Evolutionary conservation across 768 basidiomycete species (phyloP).

Genomic region (Tylopilus sp.): DNA sequence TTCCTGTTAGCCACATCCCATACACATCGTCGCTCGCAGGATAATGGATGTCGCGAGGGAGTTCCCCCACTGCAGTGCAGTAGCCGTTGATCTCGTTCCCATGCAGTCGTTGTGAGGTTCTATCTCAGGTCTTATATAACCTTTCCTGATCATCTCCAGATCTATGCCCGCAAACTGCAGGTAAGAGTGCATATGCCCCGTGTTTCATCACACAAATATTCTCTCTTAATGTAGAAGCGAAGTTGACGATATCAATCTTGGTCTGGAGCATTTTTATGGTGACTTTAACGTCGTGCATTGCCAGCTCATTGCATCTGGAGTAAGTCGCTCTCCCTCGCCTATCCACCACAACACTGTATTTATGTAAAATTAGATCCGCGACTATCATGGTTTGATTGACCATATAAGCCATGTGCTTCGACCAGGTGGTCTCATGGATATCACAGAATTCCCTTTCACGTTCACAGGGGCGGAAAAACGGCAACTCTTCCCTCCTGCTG

Average conservation of each 20-base stretch:
- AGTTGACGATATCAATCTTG: constrained; percentile 82
- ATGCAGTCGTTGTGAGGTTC: constrained; percentile 65
- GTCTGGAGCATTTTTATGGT: constrained; percentile 77
- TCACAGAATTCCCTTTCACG: constrained; percentile 68
- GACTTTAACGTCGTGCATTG: constrained; percentile 76
- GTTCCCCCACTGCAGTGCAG: constrained; percentile 63
- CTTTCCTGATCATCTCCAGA: constrained; percentile 35
- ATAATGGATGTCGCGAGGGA: constrained; percentile 72
- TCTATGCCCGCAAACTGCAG: constrained; percentile 69
- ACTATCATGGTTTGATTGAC: constrained; percentile 61
- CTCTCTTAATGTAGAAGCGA: constrained; percentile 53
- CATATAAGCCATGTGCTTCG: constrained; percentile 65
- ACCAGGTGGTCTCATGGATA: constrained; percentile 63
- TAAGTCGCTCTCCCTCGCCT: constrained; percentile 36
- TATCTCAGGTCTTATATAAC: constrained; percentile 8
- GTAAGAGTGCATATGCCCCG: constrained; percentile 33
- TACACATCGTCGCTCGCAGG: constrained; percentile 41
- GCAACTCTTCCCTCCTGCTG: constrained; percentile 41
- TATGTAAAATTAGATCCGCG: constrained; percentile 50
- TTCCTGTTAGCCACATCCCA: not conserved
- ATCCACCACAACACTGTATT: constrained; percentile 14
- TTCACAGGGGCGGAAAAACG: constrained; percentile 52
- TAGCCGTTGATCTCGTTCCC: constrained; percentile 78
- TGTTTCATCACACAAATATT: constrained; percentile 2
- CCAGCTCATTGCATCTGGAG: constrained; percentile 69